Base-by-base conservation (phyloP, 2,329 filamentous ascomycete genomes). In the Diaporthe eres region DNA sequence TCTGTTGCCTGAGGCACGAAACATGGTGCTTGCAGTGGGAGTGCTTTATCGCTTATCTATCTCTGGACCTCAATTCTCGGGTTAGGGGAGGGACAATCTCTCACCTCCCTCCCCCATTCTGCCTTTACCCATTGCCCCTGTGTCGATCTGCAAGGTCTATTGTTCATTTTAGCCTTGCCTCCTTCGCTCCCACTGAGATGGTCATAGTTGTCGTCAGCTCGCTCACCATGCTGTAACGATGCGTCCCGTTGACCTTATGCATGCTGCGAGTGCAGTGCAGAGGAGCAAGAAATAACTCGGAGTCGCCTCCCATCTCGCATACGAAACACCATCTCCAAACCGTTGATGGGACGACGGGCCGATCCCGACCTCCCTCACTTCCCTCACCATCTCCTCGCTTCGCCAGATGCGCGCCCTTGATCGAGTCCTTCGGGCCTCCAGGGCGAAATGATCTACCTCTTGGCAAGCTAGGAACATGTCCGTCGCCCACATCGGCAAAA, bases 1-100 rank as follows among this genome's bases (percentile, higher is more conserved):
- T 51, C 13, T 49, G 44, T 17, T 51, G 75, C 75, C 75, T 76
- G 44, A 76, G 75, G 75, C 71, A 53, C n/a, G 28, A 74, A 74
- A 31, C 39, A 22, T 17, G 28, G 31, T 67, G 44, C 15, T 51
- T 28, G 28, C 19, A 39, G 12, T 44, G 22, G 31, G n/a, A 4
- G 22, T 55, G 15, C n/a, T 47, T n/a, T 57, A 71, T 71, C 67
- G 22, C 67, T 58, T 71, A 71, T 71, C 67, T 31, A 31, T n/a
- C 8, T 39, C 7, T 44, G 31, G 31, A 5, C 34, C 15, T 17
- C 19, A 2, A 6, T 1, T 2, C 17, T 7, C 9, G 49, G 71
- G 44, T 73, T 53, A 25, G 34, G 58, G 34, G 44, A 42, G 15
- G 22, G 6, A 13, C 4, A 17, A 12, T 28, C n/a, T 55, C 34